Conservation (phyloP, 371 early-diverging fungal species). For the Mortierella sp. region DNA sequence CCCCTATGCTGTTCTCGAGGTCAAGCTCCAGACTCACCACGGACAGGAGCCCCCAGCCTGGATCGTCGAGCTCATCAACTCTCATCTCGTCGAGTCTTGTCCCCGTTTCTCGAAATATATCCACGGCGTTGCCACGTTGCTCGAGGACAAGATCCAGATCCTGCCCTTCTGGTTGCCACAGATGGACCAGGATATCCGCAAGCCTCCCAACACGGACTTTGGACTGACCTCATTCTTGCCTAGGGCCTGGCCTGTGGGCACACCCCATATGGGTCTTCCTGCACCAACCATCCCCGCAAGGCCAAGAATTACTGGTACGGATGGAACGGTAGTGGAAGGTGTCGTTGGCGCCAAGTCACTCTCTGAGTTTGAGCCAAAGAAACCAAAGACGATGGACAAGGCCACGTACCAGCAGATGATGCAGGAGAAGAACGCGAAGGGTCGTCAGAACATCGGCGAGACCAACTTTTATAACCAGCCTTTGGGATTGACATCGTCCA, state of each 20-base stretch:
- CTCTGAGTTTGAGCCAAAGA: conserved; percentile 56
- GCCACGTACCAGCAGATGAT: conserved; percentile 50
- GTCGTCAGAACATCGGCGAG: conserved; percentile 10
- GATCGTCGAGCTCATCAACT: conserved; percentile 89
- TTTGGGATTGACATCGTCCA: conserved; percentile 8
- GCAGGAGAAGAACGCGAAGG: conserved; percentile 47
- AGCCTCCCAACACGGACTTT: conserved; percentile 65
- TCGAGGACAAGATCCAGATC: conserved; percentile 87
- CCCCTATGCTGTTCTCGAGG: conserved; percentile 98
- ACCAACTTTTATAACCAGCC: conserved; percentile 46
- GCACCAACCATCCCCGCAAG: conserved; percentile 2
- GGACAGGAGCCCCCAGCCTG: conserved; percentile 92
- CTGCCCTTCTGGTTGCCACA: conserved; percentile 98
- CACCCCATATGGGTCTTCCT: conserved; percentile 29
- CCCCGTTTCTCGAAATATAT: conserved; percentile 99
- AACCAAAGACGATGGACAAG: conserved; percentile 55
- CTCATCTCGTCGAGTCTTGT: conserved; percentile 95
- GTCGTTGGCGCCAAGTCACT: conserved; percentile 38
- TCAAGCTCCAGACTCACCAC: conserved; percentile 90
- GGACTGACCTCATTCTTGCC: conserved; percentile 65
- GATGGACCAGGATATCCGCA: conserved; percentile 93
- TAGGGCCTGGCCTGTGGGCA: conserved; percentile 49
- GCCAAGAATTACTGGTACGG: not conserved
- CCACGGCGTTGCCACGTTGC: conserved; percentile 94
- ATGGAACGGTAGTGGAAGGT: conserved; percentile 13